A percentile compares a stretch with the other conserved stretches of the same genome.
phyloP scores from a whole-genome alignment of 1,284 basidiomycete genomes.

The Cryptococcus sp. region DNA sequence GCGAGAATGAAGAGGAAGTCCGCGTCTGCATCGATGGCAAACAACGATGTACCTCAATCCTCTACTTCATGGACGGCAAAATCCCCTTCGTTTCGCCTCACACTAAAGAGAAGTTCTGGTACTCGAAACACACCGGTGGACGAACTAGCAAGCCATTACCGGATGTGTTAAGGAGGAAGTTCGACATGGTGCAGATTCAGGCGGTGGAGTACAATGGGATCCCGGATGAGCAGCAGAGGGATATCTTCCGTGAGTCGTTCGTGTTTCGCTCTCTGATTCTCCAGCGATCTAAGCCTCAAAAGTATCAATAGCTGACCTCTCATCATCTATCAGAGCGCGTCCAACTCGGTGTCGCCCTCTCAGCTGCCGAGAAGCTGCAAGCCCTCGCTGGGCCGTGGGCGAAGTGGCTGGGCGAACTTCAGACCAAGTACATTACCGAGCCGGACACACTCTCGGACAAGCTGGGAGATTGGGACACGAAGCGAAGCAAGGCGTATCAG shows the following conservation, averaged over 20 bases:
- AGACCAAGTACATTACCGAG: constrained; percentile 34
- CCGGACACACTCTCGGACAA: constrained; percentile 19
- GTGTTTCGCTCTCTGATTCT: neutral
- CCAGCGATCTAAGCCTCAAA: neutral
- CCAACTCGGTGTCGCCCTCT: constrained; percentile 48
- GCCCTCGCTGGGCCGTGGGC: constrained; percentile 42
- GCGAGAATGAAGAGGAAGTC: constrained; percentile 22
- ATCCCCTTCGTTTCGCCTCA: constrained; percentile 36
- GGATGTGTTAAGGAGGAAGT: constrained; percentile 28
- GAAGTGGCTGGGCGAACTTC: constrained; percentile 33
- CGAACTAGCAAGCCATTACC: constrained; percentile 30
- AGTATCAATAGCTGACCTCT: neutral
- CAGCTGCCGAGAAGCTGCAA: constrained; percentile 47
- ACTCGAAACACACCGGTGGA: constrained; percentile 11
- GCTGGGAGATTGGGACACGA: constrained; percentile 22
- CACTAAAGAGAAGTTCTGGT: constrained; percentile 40
- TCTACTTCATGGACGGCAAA: constrained; percentile 43
- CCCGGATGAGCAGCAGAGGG: constrained; percentile 39
- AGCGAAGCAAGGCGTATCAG: constrained; percentile 38
- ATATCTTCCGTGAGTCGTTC: constrained; percentile 48
- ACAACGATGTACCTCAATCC: constrained; percentile 47
- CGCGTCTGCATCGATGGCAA: constrained; percentile 51
- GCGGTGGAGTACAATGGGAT: constrained; percentile 40
- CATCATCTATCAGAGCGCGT: constrained; percentile 41
- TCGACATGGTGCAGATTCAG: constrained; percentile 40